Evolutionary conservation across 2,329 filamentous ascomycete genomes (phyloP).

Genomic region (Blumeria graminis): DNA sequence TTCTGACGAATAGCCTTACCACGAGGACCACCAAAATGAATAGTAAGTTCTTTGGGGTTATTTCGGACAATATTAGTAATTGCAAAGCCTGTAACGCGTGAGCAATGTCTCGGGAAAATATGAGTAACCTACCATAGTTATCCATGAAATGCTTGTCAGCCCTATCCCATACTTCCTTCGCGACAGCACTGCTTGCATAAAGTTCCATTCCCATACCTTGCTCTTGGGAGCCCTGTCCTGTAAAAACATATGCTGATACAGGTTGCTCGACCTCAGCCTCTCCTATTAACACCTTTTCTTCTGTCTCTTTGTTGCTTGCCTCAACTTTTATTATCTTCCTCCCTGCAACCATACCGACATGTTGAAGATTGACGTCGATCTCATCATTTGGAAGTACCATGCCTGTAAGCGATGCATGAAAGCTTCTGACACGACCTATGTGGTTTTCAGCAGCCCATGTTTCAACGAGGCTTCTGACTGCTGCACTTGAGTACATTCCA

Average conservation of each 20-base stretch:
- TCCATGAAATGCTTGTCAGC: slow-evolving; percentile 96
- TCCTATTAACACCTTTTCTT: slow-evolving; percentile 85
- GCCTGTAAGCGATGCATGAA: slow-evolving; percentile 87
- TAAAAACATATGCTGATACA: slow-evolving; percentile 91
- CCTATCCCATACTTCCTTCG: slow-evolving; percentile 92
- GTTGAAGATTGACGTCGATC: slow-evolving; percentile 82
- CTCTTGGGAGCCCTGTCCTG: slow-evolving; percentile 92
- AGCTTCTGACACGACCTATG: slow-evolving; percentile 86
- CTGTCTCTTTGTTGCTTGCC: slow-evolving; percentile 80
- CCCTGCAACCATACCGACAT: slow-evolving; percentile 90
- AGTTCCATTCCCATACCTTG: slow-evolving; percentile 99
- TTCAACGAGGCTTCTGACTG: slow-evolving; percentile 85
- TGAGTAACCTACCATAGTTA: slow-evolving; percentile 55
- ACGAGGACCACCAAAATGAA: slow-evolving; percentile 89
- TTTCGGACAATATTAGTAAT: slow-evolving; percentile 99
- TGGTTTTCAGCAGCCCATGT: slow-evolving; percentile 99
- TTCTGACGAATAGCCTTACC: slow-evolving; percentile 96
- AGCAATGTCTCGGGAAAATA: slow-evolving; percentile 6
- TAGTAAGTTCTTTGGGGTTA: slow-evolving; percentile 95
- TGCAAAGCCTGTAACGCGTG: slow-evolving; percentile 42
- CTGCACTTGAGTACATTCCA: slow-evolving; percentile 97
- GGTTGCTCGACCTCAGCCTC: slow-evolving; percentile 97
- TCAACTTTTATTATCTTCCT: slow-evolving; percentile 99
- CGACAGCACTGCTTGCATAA: slow-evolving; percentile 78
- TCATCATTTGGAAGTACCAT: slow-evolving; percentile 97